A percentile compares a stretch with the other conserved stretches of the same genome.
phyloP scores from a whole-genome alignment of 2,329 filamentous ascomycete genomes.

The Colletotrichum falcatum region DNA sequence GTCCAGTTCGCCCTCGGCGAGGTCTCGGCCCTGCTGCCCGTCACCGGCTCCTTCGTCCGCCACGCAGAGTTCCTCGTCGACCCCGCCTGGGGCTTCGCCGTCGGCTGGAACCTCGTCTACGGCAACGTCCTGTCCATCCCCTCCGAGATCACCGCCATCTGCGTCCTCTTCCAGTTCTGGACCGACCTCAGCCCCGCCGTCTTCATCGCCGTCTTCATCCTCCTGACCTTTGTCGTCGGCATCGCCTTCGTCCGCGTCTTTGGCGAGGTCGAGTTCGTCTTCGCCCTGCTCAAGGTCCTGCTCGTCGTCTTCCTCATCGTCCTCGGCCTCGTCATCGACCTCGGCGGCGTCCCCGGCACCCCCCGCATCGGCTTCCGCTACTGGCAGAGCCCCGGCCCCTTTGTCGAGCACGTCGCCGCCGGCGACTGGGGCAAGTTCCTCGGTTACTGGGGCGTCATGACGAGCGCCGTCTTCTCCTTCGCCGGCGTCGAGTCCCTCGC shows the following conservation, averaged over 20 bases:
- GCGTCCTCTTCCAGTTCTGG: constrained; percentile 46
- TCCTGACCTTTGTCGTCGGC: constrained; percentile 42
- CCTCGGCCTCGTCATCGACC: constrained; percentile 61
- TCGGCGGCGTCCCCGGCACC: constrained; percentile 47
- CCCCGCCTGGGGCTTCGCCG: constrained; percentile 68
- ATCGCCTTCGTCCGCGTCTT: constrained; percentile 50
- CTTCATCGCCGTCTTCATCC: constrained; percentile 43
- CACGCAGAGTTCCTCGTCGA: constrained; percentile 72
- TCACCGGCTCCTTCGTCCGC: constrained; percentile 72
- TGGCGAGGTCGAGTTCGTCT: constrained; percentile 69
- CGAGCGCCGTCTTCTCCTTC: constrained; percentile 45
- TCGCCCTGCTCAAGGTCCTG: constrained; percentile 65
- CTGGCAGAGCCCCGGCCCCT: constrained; percentile 55
- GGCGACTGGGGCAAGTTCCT: constrained; percentile 48
- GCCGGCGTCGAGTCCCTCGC: constrained; percentile 44
- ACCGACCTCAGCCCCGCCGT: constrained; percentile 42
- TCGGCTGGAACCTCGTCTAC: constrained; percentile 72
- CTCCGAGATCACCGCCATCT: constrained; percentile 46
- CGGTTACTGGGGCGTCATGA: constrained; percentile 46
- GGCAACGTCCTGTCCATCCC: constrained; percentile 53
- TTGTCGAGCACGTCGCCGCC: constrained; percentile 70
- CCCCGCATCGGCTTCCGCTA: constrained; percentile 44
- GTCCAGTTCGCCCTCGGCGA: constrained; percentile 71
- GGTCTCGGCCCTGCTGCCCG: constrained; percentile 69
- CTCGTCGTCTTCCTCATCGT: constrained; percentile 72